Conservation (phyloP, 2,329 filamentous ascomycete genomes). For the Lachnellula willkommii region DNA sequence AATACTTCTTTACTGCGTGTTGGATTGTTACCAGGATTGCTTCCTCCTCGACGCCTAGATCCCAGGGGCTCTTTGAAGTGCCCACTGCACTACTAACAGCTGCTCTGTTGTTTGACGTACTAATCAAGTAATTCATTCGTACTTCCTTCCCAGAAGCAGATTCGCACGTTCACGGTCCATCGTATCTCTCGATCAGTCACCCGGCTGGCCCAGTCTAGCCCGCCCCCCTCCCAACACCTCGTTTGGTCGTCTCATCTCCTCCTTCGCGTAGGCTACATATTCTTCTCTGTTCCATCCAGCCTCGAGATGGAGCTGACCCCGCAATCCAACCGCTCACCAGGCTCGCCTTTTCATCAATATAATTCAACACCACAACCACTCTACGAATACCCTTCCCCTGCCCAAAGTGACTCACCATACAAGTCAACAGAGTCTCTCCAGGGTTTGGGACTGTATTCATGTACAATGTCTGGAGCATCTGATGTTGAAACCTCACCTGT, state of each 20-base stretch:
- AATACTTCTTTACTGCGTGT: neutral
- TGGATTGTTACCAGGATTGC: neutral
- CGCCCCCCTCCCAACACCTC: slow-evolving; percentile 1
- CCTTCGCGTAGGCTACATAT: neutral
- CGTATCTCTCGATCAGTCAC: slow-evolving; percentile 8
- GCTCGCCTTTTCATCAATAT: slow-evolving; percentile 27
- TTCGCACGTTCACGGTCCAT: neutral
- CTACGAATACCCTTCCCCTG: slow-evolving; percentile 32
- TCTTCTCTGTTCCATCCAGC: slow-evolving; percentile 12
- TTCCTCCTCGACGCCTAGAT: neutral
- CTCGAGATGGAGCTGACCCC: slow-evolving; percentile 30
- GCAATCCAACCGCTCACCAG: slow-evolving; percentile 29
- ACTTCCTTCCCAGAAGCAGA: neutral
- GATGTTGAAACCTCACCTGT: slow-evolving; percentile 21
- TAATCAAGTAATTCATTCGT: slow-evolving; percentile 1
- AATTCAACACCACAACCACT: slow-evolving; percentile 26
- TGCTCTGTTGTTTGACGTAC: slow-evolving; percentile 1
- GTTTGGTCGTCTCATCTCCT: neutral
- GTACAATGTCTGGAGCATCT: slow-evolving; percentile 26
- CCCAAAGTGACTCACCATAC: slow-evolving; percentile 29
- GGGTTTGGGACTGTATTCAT: slow-evolving; percentile 29
- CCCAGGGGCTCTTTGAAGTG: neutral
- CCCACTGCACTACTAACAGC: neutral
- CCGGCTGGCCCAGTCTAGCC: slow-evolving; percentile 3
- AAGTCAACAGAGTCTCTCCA: slow-evolving; percentile 26